These are phyloP conservation scores for Alternaria gansuensis DNA, from an alignment of 2,329 filamentous ascomycete genomes.

Conservation along the genomic window DNA sequence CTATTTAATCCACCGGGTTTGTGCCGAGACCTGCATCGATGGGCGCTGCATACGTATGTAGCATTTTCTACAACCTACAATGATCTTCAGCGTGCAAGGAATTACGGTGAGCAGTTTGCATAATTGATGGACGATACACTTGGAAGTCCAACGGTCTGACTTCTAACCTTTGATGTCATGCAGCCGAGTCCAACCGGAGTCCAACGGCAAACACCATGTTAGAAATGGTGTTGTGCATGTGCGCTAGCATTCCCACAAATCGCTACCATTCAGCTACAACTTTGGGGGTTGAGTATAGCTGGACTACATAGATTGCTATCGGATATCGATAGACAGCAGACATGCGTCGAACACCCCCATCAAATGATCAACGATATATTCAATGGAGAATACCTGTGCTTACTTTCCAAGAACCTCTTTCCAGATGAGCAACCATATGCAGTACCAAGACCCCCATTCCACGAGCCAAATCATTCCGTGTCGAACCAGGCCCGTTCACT, in stretches of 20 bases:
- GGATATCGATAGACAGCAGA: neutral
- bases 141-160: conserved; percentile 1
- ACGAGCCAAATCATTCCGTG: neutral
- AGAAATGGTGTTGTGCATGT: conserved; percentile 11
- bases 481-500: neutral
- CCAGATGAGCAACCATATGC: neutral
- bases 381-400: neutral
- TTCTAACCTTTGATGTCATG: neutral
- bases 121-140: neutral
- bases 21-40: conserved; percentile 3
- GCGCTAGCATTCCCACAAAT: neutral
- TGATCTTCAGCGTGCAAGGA: conserved; percentile 13
- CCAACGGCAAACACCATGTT: conserved; percentile 4
- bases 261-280: neutral
- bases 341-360: neutral
- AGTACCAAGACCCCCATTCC: neutral
- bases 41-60: conserved; percentile 3
- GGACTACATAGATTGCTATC: neutral
- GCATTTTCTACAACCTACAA: conserved; percentile 6
- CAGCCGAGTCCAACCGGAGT: neutral
- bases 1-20: conserved; percentile 6
- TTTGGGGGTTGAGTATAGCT: neutral
- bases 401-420: neutral
- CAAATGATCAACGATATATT: neutral
- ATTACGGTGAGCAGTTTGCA: conserved; percentile 3